Conservation (phyloP, 345 rosid genomes). For the Orychophragmus violaceus region DNA sequence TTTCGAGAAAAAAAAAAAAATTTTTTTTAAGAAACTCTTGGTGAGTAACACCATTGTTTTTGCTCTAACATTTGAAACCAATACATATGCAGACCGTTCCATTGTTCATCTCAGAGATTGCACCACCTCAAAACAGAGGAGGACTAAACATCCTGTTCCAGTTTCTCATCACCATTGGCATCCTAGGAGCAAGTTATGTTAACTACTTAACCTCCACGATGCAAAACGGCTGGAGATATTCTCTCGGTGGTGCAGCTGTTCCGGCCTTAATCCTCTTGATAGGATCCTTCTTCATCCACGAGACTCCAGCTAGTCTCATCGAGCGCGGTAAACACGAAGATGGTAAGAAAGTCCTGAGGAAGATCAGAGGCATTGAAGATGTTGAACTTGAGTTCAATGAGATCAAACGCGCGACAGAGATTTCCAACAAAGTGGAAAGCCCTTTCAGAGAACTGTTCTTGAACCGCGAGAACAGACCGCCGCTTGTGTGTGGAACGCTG, state of each 20-base stretch:
- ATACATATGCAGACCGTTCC: constrained; percentile 56
- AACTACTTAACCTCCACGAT: constrained; percentile 38
- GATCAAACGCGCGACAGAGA: constrained; percentile 42
- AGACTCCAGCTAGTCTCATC: constrained; percentile 63
- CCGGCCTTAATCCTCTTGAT: constrained; percentile 51
- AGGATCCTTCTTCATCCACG: constrained; percentile 54
- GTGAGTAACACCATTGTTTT: too few species aligned
- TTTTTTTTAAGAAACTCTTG: too few species aligned
- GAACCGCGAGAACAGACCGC: constrained; percentile 40
- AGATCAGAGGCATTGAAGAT: constrained; percentile 52
- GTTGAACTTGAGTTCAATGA: constrained; percentile 42
- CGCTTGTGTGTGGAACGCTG: constrained; percentile 39
- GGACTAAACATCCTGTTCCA: constrained; percentile 60
- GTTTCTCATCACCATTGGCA: constrained; percentile 65
- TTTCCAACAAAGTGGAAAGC: constrained; percentile 33
- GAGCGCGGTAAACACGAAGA: constrained; percentile 45
- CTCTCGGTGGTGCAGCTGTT: constrained; percentile 56
- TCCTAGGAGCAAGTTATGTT: constrained; percentile 44
- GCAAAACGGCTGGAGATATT: constrained; percentile 57
- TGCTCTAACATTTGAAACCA: background rate
- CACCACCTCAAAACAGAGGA: constrained; percentile 62
- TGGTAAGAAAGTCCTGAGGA: constrained; percentile 34
- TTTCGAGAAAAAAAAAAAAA: too few species aligned
- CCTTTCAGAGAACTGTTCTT: constrained; percentile 36
- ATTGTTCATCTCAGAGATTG: constrained; percentile 71